A percentile compares a stretch with the other conserved stretches of the same genome.
Evolutionary conservation across 108 stramenopile genomes (phyloP).

Genomic region (Conticribra weissflogii): DNA sequence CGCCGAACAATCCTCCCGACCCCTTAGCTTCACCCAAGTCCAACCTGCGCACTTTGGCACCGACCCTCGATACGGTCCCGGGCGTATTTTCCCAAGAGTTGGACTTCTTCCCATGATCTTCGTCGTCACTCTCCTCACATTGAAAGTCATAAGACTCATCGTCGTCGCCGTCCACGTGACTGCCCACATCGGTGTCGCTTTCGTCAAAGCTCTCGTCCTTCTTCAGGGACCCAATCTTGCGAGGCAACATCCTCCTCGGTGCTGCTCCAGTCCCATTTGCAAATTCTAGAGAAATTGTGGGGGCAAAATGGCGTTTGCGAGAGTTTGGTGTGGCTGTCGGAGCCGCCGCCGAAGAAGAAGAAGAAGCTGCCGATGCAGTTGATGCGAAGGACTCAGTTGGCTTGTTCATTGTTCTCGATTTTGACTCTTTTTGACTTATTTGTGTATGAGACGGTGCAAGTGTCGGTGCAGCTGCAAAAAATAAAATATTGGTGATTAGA

Average conservation of each 20-base stretch:
- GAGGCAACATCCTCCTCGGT: too few species aligned
- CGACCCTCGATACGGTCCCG: conserved; percentile 16
- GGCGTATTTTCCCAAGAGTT: conserved; percentile 5
- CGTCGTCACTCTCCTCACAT: conserved; percentile 8
- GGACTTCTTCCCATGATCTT: neutral
- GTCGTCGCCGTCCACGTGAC: neutral
- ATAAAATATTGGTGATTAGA: too few species aligned
- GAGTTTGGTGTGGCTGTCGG: neutral
- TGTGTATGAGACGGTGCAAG: too few species aligned
- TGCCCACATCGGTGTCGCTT: conserved; percentile 25
- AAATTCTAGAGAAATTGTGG: neutral
- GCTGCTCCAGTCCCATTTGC: neutral
- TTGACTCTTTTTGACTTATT: too few species aligned
- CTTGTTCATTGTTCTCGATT: too few species aligned
- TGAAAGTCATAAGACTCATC: conserved; percentile 18
- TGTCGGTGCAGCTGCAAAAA: too few species aligned
- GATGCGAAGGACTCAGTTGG: too few species aligned
- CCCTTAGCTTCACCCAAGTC: conserved; percentile 2
- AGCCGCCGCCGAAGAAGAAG: too few species aligned
- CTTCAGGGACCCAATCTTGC: too few species aligned
- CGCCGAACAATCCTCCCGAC: neutral
- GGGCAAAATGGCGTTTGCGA: neutral
- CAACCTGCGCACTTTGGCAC: conserved; percentile 34
- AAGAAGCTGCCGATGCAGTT: too few species aligned
- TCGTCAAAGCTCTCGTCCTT: conserved; percentile 1